These are phyloP conservation scores for thale cress (Arabidopsis thaliana) DNA, from an alignment of 345 rosid species.

Conservation along the genomic window TAIR10.1 NC_003071.7:17806501-17807000, in stretches of 20 bases:
- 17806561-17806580: neutral
- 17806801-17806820: constrained; percentile 44
- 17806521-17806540: too few species aligned
- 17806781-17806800: constrained; percentile 33
- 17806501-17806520: too few species aligned
- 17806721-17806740: constrained; percentile 32
- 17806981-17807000: neutral
- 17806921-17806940: neutral
- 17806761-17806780: constrained; percentile 23
- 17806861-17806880: neutral
- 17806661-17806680: too few species aligned
- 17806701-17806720: constrained; percentile 16
- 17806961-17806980: neutral
- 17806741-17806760: constrained; percentile 29
- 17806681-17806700: too few species aligned
- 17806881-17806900: too few species aligned
- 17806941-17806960: neutral
- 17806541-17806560: neutral
- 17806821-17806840: constrained; percentile 26
- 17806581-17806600: too few species aligned
- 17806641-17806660: too few species aligned
- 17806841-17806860: constrained; percentile 5
- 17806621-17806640: neutral
- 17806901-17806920: neutral
- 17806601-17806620: neutral